Percentiles rank a stretch among this genome's conserved stretches.
These are phyloP conservation scores for Penicillium brasilianum DNA, from an alignment of 2,329 filamentous ascomycete genomes.

Conservation along the genomic window DNA sequence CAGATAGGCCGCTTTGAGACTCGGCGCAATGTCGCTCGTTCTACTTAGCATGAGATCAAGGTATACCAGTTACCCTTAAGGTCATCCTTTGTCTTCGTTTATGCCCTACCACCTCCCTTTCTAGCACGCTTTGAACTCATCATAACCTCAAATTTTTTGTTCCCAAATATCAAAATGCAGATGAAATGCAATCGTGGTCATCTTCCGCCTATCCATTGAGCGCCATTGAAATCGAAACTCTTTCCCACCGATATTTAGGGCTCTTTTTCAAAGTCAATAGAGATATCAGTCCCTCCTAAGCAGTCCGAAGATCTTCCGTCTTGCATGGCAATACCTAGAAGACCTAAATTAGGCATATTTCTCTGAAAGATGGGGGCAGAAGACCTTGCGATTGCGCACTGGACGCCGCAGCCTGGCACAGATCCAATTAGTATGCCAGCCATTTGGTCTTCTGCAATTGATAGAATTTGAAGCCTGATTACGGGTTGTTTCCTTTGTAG, in stretches of 20 bases:
- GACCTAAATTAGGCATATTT: conserved; percentile 53
- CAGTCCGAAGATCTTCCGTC: conserved; percentile 46
- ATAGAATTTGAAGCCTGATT: conserved; percentile 15
- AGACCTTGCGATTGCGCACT: conserved; percentile 52
- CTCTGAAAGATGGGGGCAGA: conserved; percentile 56
- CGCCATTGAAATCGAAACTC: conserved; percentile 45
- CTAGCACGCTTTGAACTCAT: not conserved
- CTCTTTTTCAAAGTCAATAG: conserved; percentile 40
- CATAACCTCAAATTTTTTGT: conserved; percentile 39
- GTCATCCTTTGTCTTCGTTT: not conserved
- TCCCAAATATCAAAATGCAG: conserved; percentile 48
- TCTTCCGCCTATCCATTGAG: conserved; percentile 48
- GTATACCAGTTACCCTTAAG: not conserved
- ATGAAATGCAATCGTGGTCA: conserved; percentile 44
- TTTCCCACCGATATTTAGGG: conserved; percentile 29
- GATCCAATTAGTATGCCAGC: not conserved
- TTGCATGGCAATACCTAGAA: conserved; percentile 50
- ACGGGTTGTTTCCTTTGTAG: conserved; percentile 46
- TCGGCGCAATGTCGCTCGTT: too few relatives aligned
- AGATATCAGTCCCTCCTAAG: conserved; percentile 43
- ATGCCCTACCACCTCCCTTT: not conserved
- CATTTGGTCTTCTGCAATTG: too few relatives aligned
- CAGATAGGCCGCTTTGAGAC: not conserved
- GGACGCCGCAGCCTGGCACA: conserved; percentile 33
- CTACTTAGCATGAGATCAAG: not conserved